Evolutionary conservation across 441 rosid species (phyloP).

Genomic region (Lagerstroemia fauriei): DNA sequence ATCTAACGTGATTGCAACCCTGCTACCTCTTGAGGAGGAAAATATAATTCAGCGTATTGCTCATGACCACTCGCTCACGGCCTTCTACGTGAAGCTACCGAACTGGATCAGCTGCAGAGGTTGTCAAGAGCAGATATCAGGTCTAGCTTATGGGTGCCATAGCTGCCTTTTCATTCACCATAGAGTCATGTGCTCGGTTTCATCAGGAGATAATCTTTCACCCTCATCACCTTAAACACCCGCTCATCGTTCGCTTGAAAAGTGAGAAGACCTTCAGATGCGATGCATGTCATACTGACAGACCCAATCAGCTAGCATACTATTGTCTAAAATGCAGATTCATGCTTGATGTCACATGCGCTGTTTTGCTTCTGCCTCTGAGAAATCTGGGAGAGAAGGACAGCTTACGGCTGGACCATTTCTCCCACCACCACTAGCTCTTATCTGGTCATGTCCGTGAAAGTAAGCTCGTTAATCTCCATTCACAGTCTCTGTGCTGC

Average conservation of each 20-base stretch:
- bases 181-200: not conserved
- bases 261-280: not conserved
- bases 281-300: not conserved
- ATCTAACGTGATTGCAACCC: not conserved
- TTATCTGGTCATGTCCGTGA: not conserved
- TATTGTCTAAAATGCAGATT: constrained; percentile 15
- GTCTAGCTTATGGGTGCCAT: not conserved
- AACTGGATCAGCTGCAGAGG: not conserved
- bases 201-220: not conserved
- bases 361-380: not conserved
- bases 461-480: not conserved
- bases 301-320: not conserved
- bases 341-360: constrained; percentile 24
- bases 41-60: not conserved
- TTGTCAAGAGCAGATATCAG: not conserved
- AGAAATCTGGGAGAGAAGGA: not conserved
- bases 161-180: not conserved
- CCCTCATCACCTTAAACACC: not conserved
- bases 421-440: not conserved
- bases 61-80: not conserved
- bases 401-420: not conserved
- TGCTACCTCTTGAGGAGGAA: not conserved
- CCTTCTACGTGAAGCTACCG: not conserved
- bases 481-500: not conserved
- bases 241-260: not conserved